A percentile compares a stretch with the other conserved stretches of the same genome.
These are phyloP conservation scores for Elsinoe ampelina DNA, from an alignment of 2,329 filamentous ascomycete species.

Conservation along the genomic window DNA sequence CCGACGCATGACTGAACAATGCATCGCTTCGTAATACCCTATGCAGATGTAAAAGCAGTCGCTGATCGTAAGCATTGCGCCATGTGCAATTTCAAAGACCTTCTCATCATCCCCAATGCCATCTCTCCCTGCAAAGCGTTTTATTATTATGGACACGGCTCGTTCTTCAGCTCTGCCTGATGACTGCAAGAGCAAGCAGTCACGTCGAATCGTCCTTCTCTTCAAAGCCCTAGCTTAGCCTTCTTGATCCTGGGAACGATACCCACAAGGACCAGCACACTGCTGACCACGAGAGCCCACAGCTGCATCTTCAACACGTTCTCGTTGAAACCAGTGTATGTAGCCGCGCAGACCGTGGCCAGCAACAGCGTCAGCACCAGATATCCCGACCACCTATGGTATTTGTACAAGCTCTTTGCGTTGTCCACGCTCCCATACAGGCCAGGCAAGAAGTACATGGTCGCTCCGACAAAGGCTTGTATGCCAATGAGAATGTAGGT, in stretches of 20 bases:
- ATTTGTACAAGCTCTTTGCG: constrained; percentile 82
- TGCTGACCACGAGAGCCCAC: constrained; percentile 63
- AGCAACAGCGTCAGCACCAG: constrained; percentile 59
- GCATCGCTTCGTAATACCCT: constrained; percentile 1
- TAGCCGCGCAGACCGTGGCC: constrained; percentile 65
- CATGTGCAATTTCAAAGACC: constrained; percentile 4
- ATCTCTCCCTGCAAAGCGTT: not conserved
- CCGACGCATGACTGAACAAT: not conserved
- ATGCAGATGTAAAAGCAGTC: not conserved
- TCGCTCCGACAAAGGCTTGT: constrained; percentile 72
- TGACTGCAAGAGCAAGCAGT: not conserved
- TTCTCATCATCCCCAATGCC: not conserved
- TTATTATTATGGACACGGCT: no score
- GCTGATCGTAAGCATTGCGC: not conserved
- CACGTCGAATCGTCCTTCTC: not conserved
- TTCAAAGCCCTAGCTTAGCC: constrained; percentile 58
- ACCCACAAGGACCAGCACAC: constrained; percentile 59
- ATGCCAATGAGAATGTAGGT: constrained; percentile 60
- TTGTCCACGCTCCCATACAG: constrained; percentile 71
- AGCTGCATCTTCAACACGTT: constrained; percentile 60
- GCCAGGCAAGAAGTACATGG: constrained; percentile 66
- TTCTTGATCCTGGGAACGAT: constrained; percentile 70
- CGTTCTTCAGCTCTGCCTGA: not conserved
- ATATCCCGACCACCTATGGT: constrained; percentile 74
- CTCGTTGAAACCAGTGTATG: constrained; percentile 64